Percentiles rank a stretch among this genome's conserved stretches.
Evolutionary conservation across 306 rosid genomes (phyloP).

Genomic region (Pterocarpus macrocarpus): DNA sequence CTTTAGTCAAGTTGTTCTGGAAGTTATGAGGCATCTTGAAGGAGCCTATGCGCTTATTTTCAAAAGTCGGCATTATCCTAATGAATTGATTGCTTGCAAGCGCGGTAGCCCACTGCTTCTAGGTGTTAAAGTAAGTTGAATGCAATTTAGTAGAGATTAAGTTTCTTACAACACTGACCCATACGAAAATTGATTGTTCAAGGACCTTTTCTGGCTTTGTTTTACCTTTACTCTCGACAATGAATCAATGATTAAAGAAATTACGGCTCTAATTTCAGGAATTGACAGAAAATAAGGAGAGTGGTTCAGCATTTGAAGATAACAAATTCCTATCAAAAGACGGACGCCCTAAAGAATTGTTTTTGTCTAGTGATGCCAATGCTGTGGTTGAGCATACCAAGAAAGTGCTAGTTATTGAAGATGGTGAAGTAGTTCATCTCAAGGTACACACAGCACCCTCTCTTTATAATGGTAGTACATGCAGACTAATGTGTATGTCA

Average conservation of each 20-base stretch:
- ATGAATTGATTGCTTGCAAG: slow-evolving; percentile 98
- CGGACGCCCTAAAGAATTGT: slow-evolving; percentile 84
- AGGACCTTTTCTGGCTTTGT: slow-evolving; percentile 2
- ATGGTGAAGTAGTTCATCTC: slow-evolving; percentile 95
- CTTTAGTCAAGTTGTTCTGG: slow-evolving; percentile 95
- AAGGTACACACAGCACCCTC: slow-evolving; percentile 64
- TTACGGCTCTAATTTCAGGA: slow-evolving; percentile 66
- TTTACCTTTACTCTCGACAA: slow-evolving; percentile 20
- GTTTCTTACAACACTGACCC: slow-evolving; percentile 20
- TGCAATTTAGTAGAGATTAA: slow-evolving; percentile 17
- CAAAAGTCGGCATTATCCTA: slow-evolving; percentile 92
- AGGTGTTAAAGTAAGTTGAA: slow-evolving; percentile 86
- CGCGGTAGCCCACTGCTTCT: slow-evolving; percentile 96
- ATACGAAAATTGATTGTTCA: not conserved
- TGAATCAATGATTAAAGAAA: slow-evolving; percentile 32
- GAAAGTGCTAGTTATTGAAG: slow-evolving; percentile 94
- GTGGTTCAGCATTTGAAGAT: slow-evolving; percentile 85
- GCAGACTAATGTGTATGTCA: not conserved
- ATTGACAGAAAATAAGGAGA: slow-evolving; percentile 62
- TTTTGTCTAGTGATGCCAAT: slow-evolving; percentile 95
- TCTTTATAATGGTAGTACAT: slow-evolving; percentile 21
- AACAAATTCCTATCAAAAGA: slow-evolving; percentile 80
- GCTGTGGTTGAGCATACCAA: slow-evolving; percentile 96
- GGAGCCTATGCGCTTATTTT: slow-evolving; percentile 99
- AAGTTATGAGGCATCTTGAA: slow-evolving; percentile 99